Evolutionary conservation across 2,329 filamentous ascomycete species (phyloP).

Genomic region (Raffaelea arxii): DNA sequence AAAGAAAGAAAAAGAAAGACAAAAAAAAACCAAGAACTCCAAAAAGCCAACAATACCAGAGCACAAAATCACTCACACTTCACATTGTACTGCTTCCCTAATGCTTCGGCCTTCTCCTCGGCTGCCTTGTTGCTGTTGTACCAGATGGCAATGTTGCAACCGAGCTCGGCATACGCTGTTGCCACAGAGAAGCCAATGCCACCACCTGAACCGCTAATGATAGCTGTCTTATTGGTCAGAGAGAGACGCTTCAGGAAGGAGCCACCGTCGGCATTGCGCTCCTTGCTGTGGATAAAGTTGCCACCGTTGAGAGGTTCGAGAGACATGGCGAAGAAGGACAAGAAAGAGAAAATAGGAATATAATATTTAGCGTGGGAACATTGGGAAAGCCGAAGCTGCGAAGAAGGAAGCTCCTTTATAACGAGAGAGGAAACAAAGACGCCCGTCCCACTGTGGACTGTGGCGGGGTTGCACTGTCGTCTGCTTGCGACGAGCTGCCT

Average conservation of each 20-base stretch:
- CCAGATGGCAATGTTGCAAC: conserved; percentile 63
- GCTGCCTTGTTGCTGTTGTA: conserved; percentile 62
- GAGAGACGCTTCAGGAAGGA: conserved; percentile 55
- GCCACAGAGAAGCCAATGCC: conserved; percentile 60
- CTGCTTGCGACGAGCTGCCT: too few relatives aligned
- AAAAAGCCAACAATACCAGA: neutral
- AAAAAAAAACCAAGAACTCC: too few relatives aligned
- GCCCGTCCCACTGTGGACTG: too few relatives aligned
- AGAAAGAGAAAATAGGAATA: too few relatives aligned
- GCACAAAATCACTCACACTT: conserved; percentile 41
- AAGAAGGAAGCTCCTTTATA: too few relatives aligned
- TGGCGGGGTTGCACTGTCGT: too few relatives aligned
- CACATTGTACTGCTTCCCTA: conserved; percentile 57
- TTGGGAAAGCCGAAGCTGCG: too few relatives aligned
- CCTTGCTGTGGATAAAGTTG: conserved; percentile 49
- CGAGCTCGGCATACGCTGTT: conserved; percentile 56
- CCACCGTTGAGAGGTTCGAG: conserved; percentile 26
- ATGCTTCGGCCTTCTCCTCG: conserved; percentile 48
- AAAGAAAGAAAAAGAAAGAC: too few relatives aligned
- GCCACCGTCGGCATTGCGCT: conserved; percentile 34
- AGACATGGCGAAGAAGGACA: conserved; percentile 1
- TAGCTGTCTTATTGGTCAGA: conserved; percentile 59
- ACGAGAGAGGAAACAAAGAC: too few relatives aligned
- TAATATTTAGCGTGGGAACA: too few relatives aligned
- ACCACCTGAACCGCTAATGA: conserved; percentile 56